phyloP scores from a whole-genome alignment of 1,284 basidiomycete species.

The Ganoderma lingzhi region DNA sequence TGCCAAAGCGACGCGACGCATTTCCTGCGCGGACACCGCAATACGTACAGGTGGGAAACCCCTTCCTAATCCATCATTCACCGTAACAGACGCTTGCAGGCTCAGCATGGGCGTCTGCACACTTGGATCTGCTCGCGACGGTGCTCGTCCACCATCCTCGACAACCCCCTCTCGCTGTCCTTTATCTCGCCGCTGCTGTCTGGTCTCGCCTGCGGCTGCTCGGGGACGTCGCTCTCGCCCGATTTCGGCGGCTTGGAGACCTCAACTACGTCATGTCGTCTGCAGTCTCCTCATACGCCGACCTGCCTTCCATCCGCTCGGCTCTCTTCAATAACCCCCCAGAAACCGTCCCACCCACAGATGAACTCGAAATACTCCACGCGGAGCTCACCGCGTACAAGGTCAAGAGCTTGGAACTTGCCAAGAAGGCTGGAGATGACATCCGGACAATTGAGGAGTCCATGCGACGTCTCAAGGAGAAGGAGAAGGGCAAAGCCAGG shows the following conservation, averaged over 20 bases:
- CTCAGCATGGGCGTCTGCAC: slow-evolving; percentile 28
- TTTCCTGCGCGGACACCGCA: background rate
- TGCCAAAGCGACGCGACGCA: background rate
- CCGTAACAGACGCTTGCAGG: slow-evolving; percentile 29
- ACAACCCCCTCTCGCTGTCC: slow-evolving; percentile 18
- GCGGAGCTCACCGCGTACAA: slow-evolving; percentile 64
- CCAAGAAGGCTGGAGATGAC: slow-evolving; percentile 75
- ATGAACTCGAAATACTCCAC: slow-evolving; percentile 75
- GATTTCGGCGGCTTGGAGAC: slow-evolving; percentile 17
- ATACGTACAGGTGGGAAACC: slow-evolving; percentile 28
- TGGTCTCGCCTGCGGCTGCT: slow-evolving; percentile 12
- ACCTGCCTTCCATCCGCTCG: slow-evolving; percentile 57
- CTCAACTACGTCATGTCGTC: slow-evolving; percentile 47
- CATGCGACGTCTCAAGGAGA: slow-evolving; percentile 75
- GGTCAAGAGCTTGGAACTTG: slow-evolving; percentile 62
- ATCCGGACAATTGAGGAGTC: slow-evolving; percentile 72
- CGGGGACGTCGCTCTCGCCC: slow-evolving; percentile 19
- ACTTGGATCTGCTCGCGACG: slow-evolving; percentile 39
- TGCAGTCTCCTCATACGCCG: slow-evolving; percentile 55
- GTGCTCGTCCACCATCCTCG: slow-evolving; percentile 27
- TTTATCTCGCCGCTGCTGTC: slow-evolving; percentile 15
- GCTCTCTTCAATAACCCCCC: slow-evolving; percentile 65
- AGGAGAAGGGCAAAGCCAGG: slow-evolving; percentile 78
- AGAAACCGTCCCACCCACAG: slow-evolving; percentile 71
- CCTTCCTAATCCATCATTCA: slow-evolving; percentile 17